Base-by-base conservation (phyloP, 75 land plant species). In the Picea sitchensis region DNA sequence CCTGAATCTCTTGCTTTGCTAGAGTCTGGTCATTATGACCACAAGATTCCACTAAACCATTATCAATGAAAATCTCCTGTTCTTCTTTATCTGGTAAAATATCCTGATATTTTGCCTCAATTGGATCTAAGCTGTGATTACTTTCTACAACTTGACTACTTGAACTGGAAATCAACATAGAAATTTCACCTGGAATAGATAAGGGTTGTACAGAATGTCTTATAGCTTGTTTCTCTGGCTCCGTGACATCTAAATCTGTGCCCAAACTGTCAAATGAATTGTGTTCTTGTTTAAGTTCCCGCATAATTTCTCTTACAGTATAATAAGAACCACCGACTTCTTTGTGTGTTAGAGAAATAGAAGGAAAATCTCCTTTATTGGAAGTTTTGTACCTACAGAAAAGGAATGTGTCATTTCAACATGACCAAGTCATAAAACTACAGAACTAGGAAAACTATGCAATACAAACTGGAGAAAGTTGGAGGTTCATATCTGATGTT, bases 241-340 rank as follows among this genome's bases (percentile, higher is more conserved):
- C 77, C 3, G 2, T 31, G 23, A 9, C 65, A 58, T 76, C 31
- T 41, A 76, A 57, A 54, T 51, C 77, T 76, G 61, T 30, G 58
- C 9, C 64, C 32, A 58, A 14, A 76, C 9, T 32, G 7, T 32
- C 38, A 31, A 7, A 58, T 14, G 77, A 54, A 78, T 81, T 83
- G 62, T 88, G 82, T 77, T 86, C 88, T 80, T 91, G 92, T 68
- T 88, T 91, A 51, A 91, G 74, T 30, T 91, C 92, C 71, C 86
- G 64, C 30, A 88, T 77, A 65, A 90, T 88, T 72, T 90, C 92
- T 18, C 92, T 82, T 34, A 91, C 83, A 2, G 76, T 91, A 61
- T 91, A 91, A 65, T 81, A 91, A 79, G 87, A 86, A 2, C 92
- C 92, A 74, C 92, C 92, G 31, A 88, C 90, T 84, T 88, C 92